phyloP scores from a whole-genome alignment of 1,284 basidiomycete genomes.

The Ganoderma multipileum region DNA sequence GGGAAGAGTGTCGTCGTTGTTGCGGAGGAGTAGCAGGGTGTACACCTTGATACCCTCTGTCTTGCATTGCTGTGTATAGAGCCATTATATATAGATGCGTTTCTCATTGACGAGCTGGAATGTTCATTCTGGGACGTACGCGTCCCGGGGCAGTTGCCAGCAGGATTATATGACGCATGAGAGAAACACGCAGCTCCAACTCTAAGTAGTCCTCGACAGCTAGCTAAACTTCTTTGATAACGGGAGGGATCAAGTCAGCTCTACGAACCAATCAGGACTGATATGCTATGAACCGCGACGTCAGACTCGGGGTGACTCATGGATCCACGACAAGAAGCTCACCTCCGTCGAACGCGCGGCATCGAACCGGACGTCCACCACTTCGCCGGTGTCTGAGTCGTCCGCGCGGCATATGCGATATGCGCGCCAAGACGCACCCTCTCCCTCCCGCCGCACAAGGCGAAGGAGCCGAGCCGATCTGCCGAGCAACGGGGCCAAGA shows the following conservation, averaged over 20 bases:
- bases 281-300: not conserved
- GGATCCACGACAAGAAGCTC: not conserved
- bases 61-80: no score
- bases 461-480: not conserved
- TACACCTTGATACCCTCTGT: no score
- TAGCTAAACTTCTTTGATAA: not conserved
- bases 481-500: not conserved
- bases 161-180: no score
- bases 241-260: not conserved
- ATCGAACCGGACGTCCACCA: not conserved
- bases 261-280: not conserved
- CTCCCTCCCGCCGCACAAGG: not conserved
- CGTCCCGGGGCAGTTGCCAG: no score
- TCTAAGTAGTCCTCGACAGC: no score
- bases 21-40: slow-evolving; percentile 42
- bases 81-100: no score
- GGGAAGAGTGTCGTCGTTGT: slow-evolving; percentile 65
- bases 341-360: not conserved
- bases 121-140: no score
- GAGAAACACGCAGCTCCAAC: no score
- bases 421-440: not conserved
- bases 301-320: not conserved
- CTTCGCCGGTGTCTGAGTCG: no score
- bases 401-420: not conserved
- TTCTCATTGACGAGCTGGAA: no score